Conservation (phyloP, 1,284 basidiomycete genomes). For the Pterulicium gracile region DNA sequence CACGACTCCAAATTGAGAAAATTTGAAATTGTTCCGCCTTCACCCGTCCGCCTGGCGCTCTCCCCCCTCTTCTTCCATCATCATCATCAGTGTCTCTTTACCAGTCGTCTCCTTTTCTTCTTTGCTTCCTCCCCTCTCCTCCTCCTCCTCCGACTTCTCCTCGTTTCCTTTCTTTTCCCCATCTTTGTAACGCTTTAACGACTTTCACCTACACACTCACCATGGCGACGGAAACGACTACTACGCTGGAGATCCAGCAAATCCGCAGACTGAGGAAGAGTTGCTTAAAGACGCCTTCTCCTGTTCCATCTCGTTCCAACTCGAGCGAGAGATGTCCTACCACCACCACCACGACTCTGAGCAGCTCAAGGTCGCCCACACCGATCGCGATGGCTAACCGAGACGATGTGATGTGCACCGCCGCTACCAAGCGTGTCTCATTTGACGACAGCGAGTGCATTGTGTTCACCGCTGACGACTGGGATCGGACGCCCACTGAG, state of each 20-base stretch:
- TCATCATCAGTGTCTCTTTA: not conserved
- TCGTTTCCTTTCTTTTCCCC: not conserved
- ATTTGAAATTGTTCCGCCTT: not conserved
- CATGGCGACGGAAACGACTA: not conserved
- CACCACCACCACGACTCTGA: not conserved
- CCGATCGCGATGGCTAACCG: not conserved
- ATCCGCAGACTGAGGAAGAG: not conserved
- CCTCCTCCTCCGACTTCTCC: not conserved
- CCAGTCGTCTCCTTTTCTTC: not conserved
- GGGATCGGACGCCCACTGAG: constrained; percentile 33
- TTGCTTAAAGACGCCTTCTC: not conserved
- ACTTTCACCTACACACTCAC: not conserved
- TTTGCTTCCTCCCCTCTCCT: not conserved
- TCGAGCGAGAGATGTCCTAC: not conserved
- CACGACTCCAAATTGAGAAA: no score
- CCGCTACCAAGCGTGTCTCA: not conserved
- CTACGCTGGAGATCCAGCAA: not conserved
- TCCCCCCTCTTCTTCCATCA: not conserved
- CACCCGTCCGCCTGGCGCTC: not conserved
- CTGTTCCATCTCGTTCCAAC: not conserved
- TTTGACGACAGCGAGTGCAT: constrained; percentile 1
- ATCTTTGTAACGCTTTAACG: not conserved
- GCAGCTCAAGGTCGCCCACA: not conserved
- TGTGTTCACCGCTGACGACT: constrained; percentile 28
- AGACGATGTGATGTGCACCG: not conserved